Evolutionary conservation across 129 eudicot species (phyloP), one percentile per base, ranked within the genome.

Genomic region (Pittosporum tobira): DNA sequence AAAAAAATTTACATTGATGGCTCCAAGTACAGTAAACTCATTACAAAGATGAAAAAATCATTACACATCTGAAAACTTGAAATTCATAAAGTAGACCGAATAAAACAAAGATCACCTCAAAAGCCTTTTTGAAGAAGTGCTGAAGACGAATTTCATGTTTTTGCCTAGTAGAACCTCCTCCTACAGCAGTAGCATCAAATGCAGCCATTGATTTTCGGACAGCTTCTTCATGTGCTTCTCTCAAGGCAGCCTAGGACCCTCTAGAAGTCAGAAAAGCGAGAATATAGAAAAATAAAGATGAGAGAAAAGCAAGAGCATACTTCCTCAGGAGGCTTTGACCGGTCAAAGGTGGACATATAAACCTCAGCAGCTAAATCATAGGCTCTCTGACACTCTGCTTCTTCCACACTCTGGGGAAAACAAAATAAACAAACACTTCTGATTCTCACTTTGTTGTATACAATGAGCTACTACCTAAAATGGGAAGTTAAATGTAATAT

Each of bases 321-420:
- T 81, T 93, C 96, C 58, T 93, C 99, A 7, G 99, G 91, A 27
- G 91, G 96, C 72, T 75, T 84, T 63, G 96, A 64, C 37, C 83
- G 90, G 69, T 87, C 96, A 60, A 93, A 83, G 60, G 81, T 68
- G 60, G 94, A 81, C 80, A 87, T 69, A 61, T 93, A 93, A 21
- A 72, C 85, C 66, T 93, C 99, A 51, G 91, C 51, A 43, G 91
- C 94, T 61, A 75, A 51, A 56, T 93, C 96, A 76, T 73, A 93
- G n/a, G 94, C 99, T 73, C 91, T 84, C 66, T 88, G 84, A 70
- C 99, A 87, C 82, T 93, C 99, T 62, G 94, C 84, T 73, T 93
- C 99, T 77, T 93, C 99, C 61, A 93, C 99, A 77, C 93, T 87
- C 99, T 93, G 71, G 59, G 73, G 12, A 46, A 48, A 3, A 55